A percentile compares a stretch with the other conserved stretches of the same genome.
These are phyloP conservation scores for Pythium folliculosum DNA, from an alignment of 352 stramenopile species.

Conservation along the genomic window DNA sequence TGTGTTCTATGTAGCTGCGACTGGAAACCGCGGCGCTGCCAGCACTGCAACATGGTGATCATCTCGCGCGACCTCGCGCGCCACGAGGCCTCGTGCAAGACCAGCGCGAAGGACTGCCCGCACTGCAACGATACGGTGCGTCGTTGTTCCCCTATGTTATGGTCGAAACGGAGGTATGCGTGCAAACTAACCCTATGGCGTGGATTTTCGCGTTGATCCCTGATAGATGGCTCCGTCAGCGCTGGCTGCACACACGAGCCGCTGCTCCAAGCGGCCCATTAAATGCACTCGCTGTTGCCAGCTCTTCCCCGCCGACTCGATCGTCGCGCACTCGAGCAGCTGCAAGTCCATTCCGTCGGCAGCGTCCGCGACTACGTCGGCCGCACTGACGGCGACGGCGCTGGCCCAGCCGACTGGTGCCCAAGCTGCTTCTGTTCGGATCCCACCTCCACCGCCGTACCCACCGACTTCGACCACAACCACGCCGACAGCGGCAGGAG, in stretches of 20 bases:
- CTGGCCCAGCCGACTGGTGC: background rate
- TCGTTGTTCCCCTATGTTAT: background rate
- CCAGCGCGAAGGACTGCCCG: conserved; percentile 55
- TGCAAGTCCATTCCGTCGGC: conserved; percentile 57
- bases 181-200: too few relatives aligned
- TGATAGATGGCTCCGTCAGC: conserved; percentile 56
- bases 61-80: conserved; percentile 62
- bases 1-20: conserved; percentile 49
- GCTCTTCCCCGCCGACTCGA: conserved; percentile 70
- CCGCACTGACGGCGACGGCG: background rate
- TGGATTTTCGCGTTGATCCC: too few relatives aligned
- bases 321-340: conserved; percentile 69
- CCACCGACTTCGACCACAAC: conserved; percentile 30
- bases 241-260: conserved; percentile 47
- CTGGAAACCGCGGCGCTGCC: conserved; percentile 76
- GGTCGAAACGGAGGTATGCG: too few relatives aligned
- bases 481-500: background rate
- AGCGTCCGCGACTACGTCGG: background rate
- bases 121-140: conserved; percentile 70
- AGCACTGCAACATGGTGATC: conserved; percentile 85
- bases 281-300: conserved; percentile 85
- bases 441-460: conserved; percentile 52
- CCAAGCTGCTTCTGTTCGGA: conserved; percentile 23
- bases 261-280: conserved; percentile 75
- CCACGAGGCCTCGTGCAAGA: conserved; percentile 74